Evolutionary conservation across 2,329 filamentous ascomycete genomes (phyloP), one percentile per base, ranked within the genome.

Genomic region (Trichoderma arundinaceum): DNA sequence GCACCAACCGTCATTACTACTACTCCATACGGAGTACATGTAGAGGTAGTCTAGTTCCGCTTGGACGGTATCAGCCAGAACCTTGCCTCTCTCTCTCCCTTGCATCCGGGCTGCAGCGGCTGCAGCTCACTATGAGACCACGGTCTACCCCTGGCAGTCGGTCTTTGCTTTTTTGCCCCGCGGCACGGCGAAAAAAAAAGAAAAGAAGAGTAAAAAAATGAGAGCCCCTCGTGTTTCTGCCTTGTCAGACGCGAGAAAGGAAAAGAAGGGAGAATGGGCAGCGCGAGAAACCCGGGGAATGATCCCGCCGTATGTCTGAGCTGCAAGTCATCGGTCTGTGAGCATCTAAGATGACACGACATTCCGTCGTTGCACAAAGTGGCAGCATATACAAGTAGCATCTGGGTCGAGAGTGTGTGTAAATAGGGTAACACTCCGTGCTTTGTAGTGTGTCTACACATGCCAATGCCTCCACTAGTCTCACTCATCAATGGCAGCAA

Each of bases 51-150:
- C 22, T 49, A 48, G 44, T 60, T 49, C 57, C 57, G 57, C 33
- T 35, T 48, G 44, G 19, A n/a, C 57, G 57, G 57, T 28, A 60
- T 38, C 33, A 38, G 33, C 43, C 57, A 48, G 43, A 35, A 35
- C 19, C 48, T 22, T 17, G 15, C 43, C 35, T 56, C 7, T 12
- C n/a, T 41, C 38, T 43, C 54, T 28, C 54, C 54, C 54, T 44
- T 52, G 58, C 58, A 61, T 61, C 58, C n/a, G 46, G 58, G 46
- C 57, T 60, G 44, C 57, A 43, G 58, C 46, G 35, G 58, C 58
- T 61, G 58, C 58, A 19, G 33, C 46, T 61, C 52, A 56, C 44
- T 48, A 28, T 39, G 28, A 28, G 57, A 28, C 57, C 19, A 33
- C 57, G 32, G 58, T 39, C 46, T 10, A 22, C 44, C 46, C 58